Evolutionary conservation across 2,329 filamentous ascomycete species (phyloP).

Genomic region (Mycogone perniciosa): DNA sequence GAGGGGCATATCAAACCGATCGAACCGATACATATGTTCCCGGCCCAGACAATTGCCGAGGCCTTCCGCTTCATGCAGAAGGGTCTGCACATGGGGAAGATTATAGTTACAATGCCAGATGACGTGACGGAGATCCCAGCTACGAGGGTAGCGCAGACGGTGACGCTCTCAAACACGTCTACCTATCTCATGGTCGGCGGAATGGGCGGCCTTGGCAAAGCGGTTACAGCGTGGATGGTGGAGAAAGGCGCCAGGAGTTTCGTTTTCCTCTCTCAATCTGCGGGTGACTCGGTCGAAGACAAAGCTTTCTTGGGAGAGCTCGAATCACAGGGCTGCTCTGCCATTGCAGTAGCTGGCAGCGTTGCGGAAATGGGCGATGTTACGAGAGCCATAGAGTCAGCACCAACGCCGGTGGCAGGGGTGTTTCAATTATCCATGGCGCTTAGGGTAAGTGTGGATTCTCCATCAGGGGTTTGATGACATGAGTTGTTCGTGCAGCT

Average conservation of each 20-base stretch:
- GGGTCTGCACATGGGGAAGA: constrained; percentile 17
- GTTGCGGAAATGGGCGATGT: constrained; percentile 10
- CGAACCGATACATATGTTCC: constrained; percentile 12
- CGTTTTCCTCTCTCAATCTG: constrained; percentile 17
- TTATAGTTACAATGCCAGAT: constrained; percentile 14
- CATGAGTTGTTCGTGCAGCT: background rate
- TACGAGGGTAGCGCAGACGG: background rate
- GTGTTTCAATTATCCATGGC: constrained; percentile 34
- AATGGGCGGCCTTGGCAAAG: constrained; percentile 16
- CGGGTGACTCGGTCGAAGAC: background rate
- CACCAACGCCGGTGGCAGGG: constrained; percentile 25
- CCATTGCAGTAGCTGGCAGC: constrained; percentile 16
- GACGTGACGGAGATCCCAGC: background rate
- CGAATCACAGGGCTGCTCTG: constrained; percentile 13
- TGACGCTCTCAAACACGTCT: constrained; percentile 5
- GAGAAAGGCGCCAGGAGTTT: constrained; percentile 23
- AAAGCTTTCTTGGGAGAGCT: constrained; percentile 17
- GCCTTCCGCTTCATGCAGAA: constrained; percentile 17
- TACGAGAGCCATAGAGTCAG: background rate
- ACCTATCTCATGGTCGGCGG: constrained; percentile 19
- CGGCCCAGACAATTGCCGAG: constrained; percentile 10
- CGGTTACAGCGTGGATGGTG: constrained; percentile 15
- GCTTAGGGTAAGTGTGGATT: constrained; percentile 7
- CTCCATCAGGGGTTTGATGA: background rate
- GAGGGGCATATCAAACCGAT: constrained; percentile 8